phyloP scores from a whole-genome alignment of 306 rosid species.

The Inga leiocalycina region DNA sequence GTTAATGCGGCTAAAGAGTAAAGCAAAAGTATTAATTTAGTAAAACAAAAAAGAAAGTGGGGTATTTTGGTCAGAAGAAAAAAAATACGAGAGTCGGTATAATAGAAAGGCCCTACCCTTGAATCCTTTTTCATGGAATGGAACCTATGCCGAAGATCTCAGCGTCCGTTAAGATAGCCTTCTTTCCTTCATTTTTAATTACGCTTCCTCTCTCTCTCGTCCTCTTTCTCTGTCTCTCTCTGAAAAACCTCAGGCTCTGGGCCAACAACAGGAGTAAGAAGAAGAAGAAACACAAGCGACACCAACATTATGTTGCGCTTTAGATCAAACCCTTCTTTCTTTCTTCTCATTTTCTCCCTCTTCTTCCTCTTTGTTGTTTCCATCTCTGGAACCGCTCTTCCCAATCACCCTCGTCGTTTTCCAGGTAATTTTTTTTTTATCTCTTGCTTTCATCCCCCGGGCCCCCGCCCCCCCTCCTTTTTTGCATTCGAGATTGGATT shows the following conservation, averaged over 20 bases:
- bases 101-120: not conserved
- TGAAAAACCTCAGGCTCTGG: conserved; percentile 37
- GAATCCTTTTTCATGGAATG: not conserved
- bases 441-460: too few relatives aligned
- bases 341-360: conserved; percentile 25
- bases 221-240: conserved; percentile 36
- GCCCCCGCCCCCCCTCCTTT: too few relatives aligned
- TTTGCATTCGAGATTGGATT: not conserved
- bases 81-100: not conserved
- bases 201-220: conserved; percentile 22
- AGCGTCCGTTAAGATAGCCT: not conserved
- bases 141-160: not conserved
- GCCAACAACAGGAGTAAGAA: conserved; percentile 38
- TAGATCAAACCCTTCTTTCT: conserved; percentile 34
- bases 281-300: conserved; percentile 37
- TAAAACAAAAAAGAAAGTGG: not conserved
- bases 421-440: conserved; percentile 31
- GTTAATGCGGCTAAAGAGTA: not conserved
- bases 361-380: conserved; percentile 34
- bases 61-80: conserved; percentile 13
- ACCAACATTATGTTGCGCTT: conserved; percentile 41
- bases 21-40: not conserved
- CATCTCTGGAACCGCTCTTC: conserved; percentile 25
- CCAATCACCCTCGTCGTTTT: conserved; percentile 18
- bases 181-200: not conserved